Evolutionary conservation across 2,329 filamentous ascomycete species (phyloP), one percentile per base, ranked within the genome.

Genomic region (Trichoderma simmonsii): DNA sequence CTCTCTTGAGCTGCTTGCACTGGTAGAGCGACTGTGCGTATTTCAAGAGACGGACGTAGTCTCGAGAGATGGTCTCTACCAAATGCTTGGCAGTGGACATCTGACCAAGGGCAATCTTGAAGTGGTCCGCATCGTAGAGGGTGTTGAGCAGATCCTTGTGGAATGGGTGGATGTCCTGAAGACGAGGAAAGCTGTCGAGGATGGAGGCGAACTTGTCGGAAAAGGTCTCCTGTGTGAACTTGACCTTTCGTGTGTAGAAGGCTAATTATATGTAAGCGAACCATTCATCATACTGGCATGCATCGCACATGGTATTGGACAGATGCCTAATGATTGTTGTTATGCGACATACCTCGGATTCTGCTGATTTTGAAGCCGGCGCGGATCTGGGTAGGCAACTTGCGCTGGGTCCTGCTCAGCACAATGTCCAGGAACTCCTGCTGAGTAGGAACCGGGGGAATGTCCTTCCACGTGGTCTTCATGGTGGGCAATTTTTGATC

Each of bases 381-480:
- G 78, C 96, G 90, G 81, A 99, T 98, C 86, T 98, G 94, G 63
- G 94, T 99, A 15, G 96, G 96, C 75, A 99, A 87, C 74, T 95
- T 91, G 80, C 95, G 89, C 87, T 98, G 95, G 5, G 94, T 98
- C 77, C 96, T 88, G 80, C 93, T 97, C 78, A 99, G 89, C 76
- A 98, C 95, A 81, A 99, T 98, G 84, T 99, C 96, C 78, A 99
- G 88, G 80, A 99, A 98, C 84, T 99, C 96, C 86, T 97, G 92
- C 82, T 92, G 92, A 79, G 93, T 97, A 72, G 95, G 95, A 76
- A 97, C 93, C 76, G 94, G 93, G 74, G 92, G 91, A 78, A 97
- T 97, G 80, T 93, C 91, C 81, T 91, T 91, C 89, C 89, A 91
- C 71, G 87, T 89, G 74, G 86, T 88, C 85, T 88, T 88, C 86